Conservation (phyloP, 1,284 basidiomycete genomes). For the Anthracocystis panici-leucophaei region DNA sequence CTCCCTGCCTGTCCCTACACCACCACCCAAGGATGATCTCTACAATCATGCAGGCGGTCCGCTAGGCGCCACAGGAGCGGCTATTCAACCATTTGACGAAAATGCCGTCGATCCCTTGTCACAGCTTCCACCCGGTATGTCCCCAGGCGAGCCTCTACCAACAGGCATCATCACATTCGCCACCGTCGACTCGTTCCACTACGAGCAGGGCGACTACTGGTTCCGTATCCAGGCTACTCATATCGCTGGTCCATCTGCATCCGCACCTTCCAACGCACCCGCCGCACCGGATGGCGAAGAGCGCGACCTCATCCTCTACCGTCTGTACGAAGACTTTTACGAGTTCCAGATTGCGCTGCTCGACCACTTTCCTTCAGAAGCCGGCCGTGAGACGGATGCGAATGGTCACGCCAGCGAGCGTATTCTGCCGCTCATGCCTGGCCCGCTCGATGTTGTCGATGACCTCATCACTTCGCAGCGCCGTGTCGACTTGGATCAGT, state of each 20-base stretch:
- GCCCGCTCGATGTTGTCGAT: slow-evolving; percentile 84
- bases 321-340: slow-evolving; percentile 98
- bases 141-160: slow-evolving; percentile 54
- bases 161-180: slow-evolving; percentile 84
- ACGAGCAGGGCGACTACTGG: slow-evolving; percentile 96
- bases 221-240: slow-evolving; percentile 92
- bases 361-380: slow-evolving; percentile 47
- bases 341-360: slow-evolving; percentile 89
- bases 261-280: slow-evolving; percentile 46
- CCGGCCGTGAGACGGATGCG: slow-evolving; percentile 53
- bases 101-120: slow-evolving; percentile 39
- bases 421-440: slow-evolving; percentile 95
- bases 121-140: slow-evolving; percentile 60
- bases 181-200: slow-evolving; percentile 95
- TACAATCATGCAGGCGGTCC: slow-evolving; percentile 34
- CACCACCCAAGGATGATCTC: slow-evolving; percentile 50
- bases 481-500: slow-evolving; percentile 86
- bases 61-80: slow-evolving; percentile 19
- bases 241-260: slow-evolving; percentile 54
- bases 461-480: slow-evolving; percentile 85
- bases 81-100: slow-evolving; percentile 20
- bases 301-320: slow-evolving; percentile 88
- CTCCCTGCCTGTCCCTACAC: slow-evolving; percentile 36
- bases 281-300: slow-evolving; percentile 58
- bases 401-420: slow-evolving; percentile 73